Evolutionary conservation across 169 alveolate genomes (phyloP), one percentile per base, ranked within the genome.

Genomic region (Plasmodium coatneyi): DNA sequence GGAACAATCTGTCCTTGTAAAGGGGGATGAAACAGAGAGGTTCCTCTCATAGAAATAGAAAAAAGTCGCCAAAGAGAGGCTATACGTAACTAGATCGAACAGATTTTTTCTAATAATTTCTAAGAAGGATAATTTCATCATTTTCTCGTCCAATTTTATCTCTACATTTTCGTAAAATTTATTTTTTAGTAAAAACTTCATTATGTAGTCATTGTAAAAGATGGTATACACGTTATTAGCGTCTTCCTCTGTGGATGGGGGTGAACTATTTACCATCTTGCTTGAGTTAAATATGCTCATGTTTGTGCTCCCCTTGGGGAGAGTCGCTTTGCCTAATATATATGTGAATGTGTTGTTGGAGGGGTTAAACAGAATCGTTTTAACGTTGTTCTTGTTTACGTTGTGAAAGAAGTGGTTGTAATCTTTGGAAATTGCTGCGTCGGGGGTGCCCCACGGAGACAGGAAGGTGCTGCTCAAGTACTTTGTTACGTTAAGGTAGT

Each of bases 141-240:
- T 25, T 46, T 43, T 90, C 0, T 90, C 95, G 22, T 90, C 91
- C 12, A 90, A 16, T 80, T 32, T 22, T 5, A 90, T 46, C 30
- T 90, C 92, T 34, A 90, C 79, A 70, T 90, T 41, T 90, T 90
- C 95, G 19, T 90, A 90, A 5, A 60, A 7, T 76, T 80, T 80
- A 70, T 90, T 90, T 90, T 90, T 90, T 4, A 90, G 36, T 12
- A 90, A n/a, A 80, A 80, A 90, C 28, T 80, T 80, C 95, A 90
- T 80, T 14, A 90, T 80, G 52, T 80, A 90, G 28, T 90, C 95
- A 70, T 79, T 80, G 25, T 90, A 90, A 70, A 80, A 90, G 14
- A 81, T 49, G 46, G 91, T 80, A 16, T 90, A 71, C 46, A 80
- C 32, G 5, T 71, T 66, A 28, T 66, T 83, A 3, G 9, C 25